Percentiles rank a stretch among this genome's conserved stretches.
Conservation (phyloP, 805 yeast genomes). For the Yarrowia hollandica region DNA sequence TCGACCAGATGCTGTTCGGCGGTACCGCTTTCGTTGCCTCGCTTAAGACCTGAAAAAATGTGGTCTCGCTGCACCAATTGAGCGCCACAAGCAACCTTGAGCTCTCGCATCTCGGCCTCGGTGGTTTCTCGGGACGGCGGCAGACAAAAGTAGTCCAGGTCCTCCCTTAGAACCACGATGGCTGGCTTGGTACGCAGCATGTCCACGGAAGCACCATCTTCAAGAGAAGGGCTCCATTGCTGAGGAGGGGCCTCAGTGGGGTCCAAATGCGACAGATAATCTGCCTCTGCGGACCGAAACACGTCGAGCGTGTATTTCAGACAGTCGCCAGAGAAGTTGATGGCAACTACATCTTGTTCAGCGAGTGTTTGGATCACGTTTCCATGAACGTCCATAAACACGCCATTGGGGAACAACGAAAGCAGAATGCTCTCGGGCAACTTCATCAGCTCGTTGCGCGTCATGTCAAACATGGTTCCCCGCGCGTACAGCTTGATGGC, state of each 20-base stretch:
- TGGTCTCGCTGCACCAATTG: conserved; percentile 55
- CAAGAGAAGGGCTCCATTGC: conserved; percentile 17
- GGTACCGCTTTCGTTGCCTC: conserved; percentile 53
- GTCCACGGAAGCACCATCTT: conserved; percentile 51
- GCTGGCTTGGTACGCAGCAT: conserved; percentile 81
- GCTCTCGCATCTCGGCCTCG: conserved; percentile 59
- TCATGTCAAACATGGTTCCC: conserved; percentile 69
- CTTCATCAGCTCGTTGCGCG: conserved; percentile 86
- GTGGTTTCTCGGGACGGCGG: conserved; percentile 64
- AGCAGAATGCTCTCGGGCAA: conserved; percentile 86
- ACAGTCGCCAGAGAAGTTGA: conserved; percentile 83
- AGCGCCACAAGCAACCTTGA: conserved; percentile 75
- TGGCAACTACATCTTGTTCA: conserved; percentile 72
- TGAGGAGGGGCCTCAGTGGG: not conserved
- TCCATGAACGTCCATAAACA: conserved; percentile 73
- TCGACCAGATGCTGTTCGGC: conserved; percentile 95
- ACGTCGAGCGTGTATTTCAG: conserved; percentile 77
- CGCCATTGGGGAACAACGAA: conserved; percentile 88
- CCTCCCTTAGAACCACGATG: conserved; percentile 88
- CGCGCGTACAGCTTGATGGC: conserved; percentile 76
- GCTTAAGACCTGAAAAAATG: conserved; percentile 73
- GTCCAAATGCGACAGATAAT: not conserved
- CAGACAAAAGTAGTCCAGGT: conserved; percentile 87
- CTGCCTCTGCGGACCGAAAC: conserved; percentile 63
- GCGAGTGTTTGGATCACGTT: conserved; percentile 76